Evolutionary conservation across 108 stramenopile species (phyloP), one percentile per base, ranked within the genome.

Genomic region (Fragilaria crotonensis): DNA sequence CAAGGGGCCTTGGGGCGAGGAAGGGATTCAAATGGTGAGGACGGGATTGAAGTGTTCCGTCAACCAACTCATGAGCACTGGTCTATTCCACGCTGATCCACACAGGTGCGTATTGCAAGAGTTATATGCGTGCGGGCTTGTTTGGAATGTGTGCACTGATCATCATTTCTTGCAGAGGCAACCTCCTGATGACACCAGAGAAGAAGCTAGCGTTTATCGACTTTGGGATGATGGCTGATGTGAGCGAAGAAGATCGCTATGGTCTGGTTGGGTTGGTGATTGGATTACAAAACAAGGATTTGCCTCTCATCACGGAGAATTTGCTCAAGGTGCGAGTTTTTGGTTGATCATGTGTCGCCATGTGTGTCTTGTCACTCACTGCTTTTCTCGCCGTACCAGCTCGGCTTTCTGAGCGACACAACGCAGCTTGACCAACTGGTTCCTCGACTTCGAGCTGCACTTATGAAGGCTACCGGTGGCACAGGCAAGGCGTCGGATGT

Each of bases 211-310:
- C 83, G 21, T 84, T 90, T 52, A 78, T 95, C 44, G 95, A 96
- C 57, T 94, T 92, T 67, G 95, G 95, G 5, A 96, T 93, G 92
- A 93, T 96, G 95, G 89, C 89, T 9, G 85, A 90, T 59, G 87
- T 96, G 22, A 74, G 83, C n/a, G 87, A 88, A 41, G 85, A 90
- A 49, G 89, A 93, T 58, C 71, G 95, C 30, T 94, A 91, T 60
- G 95, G 90, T 0, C 65, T 95, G 30, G 83, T 95, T 59, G 95
- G 93, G 2, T 76, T 94, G 29, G 85, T 87, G 1, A 74, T 96
- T 33, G 95, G 95, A 3, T 70, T 96, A 44, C 87, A 92, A 64
- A 87, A 77, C 52, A 92, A 88, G 69, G 86, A 92, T 65, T 60
- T 88, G 9, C 56, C 81, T 1, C 67, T 95, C 18, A 75, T 92